Evolutionary conservation across 352 stramenopile genomes (phyloP), one percentile per base, ranked within the genome.

Genomic region (Pythium diclinum): DNA sequence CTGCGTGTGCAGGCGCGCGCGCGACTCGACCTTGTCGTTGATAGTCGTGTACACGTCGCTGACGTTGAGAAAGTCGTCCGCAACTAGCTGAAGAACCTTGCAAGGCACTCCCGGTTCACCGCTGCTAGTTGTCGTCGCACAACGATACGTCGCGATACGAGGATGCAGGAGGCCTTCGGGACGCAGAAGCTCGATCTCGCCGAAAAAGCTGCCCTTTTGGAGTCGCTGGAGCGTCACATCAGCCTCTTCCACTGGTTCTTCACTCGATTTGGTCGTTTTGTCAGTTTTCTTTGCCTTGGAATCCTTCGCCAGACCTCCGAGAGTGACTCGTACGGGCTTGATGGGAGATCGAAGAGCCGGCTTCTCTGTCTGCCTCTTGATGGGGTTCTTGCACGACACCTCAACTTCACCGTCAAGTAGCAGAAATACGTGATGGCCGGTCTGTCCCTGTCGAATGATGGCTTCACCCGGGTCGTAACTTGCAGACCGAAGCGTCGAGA

Each of bases 71-170:
- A 89, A 92, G 59, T 94, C 85, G 46, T 91, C 83, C 0, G 80
- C 81, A 9, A 94, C 79, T 30, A 94, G 77, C 63, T 91, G 82
- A 36, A 94, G 73, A 32, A 94, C 83, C 60, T 94, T 89, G 59
- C 79, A 91, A 9, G 76, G 63, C n/a, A 67, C 70, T 4, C 73
- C 71, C n/a, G 53, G 34, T 40, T 49, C 62, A 14, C 44, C 46
- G 19, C 61, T 64, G 3, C 56, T n/a, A 14, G 38, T 44, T 1
- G 46, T 63, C 11, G 58, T 32, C 0, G 72, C 63, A 33, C 83
- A 94, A 10, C 71, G 69, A 53, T 91, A 94, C 0, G 83, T 91
- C 32, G 85, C 80, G 21, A 94, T 87, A 10, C 85, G 77, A 3
- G 85, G 85, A 25, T 91, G 69, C 11, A 92, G 76, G 4, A 72